A percentile compares a stretch with the other conserved stretches of the same genome.
Evolutionary conservation across 768 basidiomycete species (phyloP).

Genomic region (Daedalea quercina): DNA sequence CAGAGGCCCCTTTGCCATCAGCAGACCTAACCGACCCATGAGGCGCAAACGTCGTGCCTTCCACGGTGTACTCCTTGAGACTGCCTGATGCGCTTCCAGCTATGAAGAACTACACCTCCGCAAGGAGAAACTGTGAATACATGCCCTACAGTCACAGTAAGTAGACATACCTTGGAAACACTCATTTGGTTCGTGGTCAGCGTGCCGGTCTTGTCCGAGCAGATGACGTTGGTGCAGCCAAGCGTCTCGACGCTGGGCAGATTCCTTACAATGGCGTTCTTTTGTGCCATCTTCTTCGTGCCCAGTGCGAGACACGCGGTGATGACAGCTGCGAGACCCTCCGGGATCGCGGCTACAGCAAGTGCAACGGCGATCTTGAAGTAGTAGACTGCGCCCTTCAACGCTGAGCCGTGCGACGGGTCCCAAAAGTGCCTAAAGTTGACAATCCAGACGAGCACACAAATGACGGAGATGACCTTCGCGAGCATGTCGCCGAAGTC

Average conservation of each 20-base stretch:
- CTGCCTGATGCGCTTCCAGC: constrained; percentile 46
- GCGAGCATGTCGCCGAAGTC: constrained; percentile 98
- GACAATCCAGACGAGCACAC: constrained; percentile 95
- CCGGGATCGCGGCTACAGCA: constrained; percentile 98
- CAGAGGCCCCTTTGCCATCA: constrained; percentile 51
- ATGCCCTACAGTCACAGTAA: background rate
- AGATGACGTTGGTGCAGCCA: constrained; percentile 97
- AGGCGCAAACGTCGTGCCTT: constrained; percentile 91
- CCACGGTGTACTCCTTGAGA: constrained; percentile 70
- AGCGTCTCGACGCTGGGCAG: constrained; percentile 96
- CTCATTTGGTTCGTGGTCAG: constrained; percentile 98
- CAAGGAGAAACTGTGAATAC: background rate
- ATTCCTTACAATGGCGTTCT: constrained; percentile 96
- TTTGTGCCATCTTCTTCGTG: constrained; percentile 99
- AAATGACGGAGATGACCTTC: constrained; percentile 96
- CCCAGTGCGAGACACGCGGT: constrained; percentile 95
- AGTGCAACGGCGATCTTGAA: constrained; percentile 99
- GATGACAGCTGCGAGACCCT: constrained; percentile 97
- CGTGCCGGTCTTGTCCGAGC: constrained; percentile 97
- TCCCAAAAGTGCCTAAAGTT: constrained; percentile 97
- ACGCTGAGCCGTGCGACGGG: constrained; percentile 81
- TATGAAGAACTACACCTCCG: constrained; percentile 57
- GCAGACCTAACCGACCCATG: constrained; percentile 63
- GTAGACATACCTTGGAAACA: constrained; percentile 60
- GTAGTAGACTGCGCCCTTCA: constrained; percentile 96